These are phyloP conservation scores for Colletotrichum neosansevieriae DNA, from an alignment of 2,329 filamentous ascomycete species.

Conservation along the genomic window DNA sequence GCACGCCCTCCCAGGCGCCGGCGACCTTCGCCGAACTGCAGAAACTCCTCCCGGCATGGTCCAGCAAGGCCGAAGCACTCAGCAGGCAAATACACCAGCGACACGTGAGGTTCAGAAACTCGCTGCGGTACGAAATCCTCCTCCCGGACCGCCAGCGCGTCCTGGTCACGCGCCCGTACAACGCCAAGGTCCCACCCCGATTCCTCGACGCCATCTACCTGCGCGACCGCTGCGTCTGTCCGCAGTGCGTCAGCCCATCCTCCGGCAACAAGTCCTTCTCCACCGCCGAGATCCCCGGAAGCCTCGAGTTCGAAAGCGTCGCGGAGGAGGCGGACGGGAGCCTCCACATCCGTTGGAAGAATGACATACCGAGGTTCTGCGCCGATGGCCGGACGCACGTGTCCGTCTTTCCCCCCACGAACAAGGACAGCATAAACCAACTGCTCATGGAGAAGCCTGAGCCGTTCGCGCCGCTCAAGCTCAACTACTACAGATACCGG, in stretches of 20 bases:
- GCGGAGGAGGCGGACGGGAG: constrained; percentile 52
- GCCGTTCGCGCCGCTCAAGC: constrained; percentile 1
- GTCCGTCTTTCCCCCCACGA: constrained; percentile 50
- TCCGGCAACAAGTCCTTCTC: constrained; percentile 70
- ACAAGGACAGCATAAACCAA: constrained; percentile 43
- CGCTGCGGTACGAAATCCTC: not conserved
- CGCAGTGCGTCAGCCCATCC: constrained; percentile 64
- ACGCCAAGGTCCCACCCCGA: not conserved
- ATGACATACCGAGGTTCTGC: constrained; percentile 55
- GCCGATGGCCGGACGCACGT: constrained; percentile 48
- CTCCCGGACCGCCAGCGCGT: not conserved
- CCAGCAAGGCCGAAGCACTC: not conserved
- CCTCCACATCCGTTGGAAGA: constrained; percentile 70
- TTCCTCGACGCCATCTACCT: constrained; percentile 48
- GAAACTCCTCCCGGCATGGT: not conserved
- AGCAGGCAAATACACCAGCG: not conserved
- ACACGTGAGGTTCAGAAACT: no score
- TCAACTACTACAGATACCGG: constrained; percentile 40
- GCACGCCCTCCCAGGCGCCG: not conserved
- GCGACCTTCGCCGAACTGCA: not conserved
- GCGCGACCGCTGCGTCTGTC: constrained; percentile 68
- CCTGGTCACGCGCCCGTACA: not conserved
- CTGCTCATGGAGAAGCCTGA: not conserved
- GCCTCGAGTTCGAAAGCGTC: constrained; percentile 50
- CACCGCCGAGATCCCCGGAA: constrained; percentile 54